Percentiles rank a stretch among this genome's conserved stretches.
Evolutionary conservation across 768 basidiomycete species (phyloP).

Genomic region (Termitomyces eurrhizus): DNA sequence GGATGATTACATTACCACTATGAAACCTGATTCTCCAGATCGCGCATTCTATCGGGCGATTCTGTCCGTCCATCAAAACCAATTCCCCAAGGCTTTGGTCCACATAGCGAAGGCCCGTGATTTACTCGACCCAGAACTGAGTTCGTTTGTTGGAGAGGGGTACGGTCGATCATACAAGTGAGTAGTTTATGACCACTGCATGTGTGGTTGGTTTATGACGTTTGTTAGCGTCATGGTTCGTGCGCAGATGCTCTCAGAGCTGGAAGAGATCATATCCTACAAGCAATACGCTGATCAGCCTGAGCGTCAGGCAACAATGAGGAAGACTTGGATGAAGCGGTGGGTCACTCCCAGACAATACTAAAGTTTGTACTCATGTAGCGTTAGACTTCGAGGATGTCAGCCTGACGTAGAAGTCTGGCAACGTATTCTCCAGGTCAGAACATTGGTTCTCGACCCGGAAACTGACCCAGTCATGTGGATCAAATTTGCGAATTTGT

Average conservation of each 20-base stretch:
- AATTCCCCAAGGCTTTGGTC: constrained; percentile 84
- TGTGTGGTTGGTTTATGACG: not conserved
- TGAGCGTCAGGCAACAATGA: constrained; percentile 85
- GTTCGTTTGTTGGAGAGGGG: constrained; percentile 89
- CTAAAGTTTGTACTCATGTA: not conserved
- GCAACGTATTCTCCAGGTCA: constrained; percentile 96
- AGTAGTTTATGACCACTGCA: constrained; percentile 20
- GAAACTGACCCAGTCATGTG: constrained; percentile 96
- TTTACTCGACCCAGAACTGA: constrained; percentile 85
- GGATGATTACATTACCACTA: constrained; percentile 93
- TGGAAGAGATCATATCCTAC: constrained; percentile 96
- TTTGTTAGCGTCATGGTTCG: constrained; percentile 82
- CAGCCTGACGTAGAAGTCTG: constrained; percentile 99
- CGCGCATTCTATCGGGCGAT: constrained; percentile 96
- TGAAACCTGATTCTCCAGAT: constrained; percentile 92
- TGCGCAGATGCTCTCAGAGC: constrained; percentile 96
- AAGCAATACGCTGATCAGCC: constrained; percentile 94
- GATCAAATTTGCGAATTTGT: constrained; percentile 98
- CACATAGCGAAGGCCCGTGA: constrained; percentile 95
- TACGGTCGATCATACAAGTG: constrained; percentile 98
- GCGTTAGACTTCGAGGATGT: constrained; percentile 80
- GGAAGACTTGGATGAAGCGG: constrained; percentile 98
- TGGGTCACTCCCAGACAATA: constrained; percentile 24
- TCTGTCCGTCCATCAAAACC: constrained; percentile 92
- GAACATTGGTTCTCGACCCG: constrained; percentile 88